Base-by-base conservation (phyloP, 2,329 filamentous ascomycete species). In the Thielaviopsis populi region DNA sequence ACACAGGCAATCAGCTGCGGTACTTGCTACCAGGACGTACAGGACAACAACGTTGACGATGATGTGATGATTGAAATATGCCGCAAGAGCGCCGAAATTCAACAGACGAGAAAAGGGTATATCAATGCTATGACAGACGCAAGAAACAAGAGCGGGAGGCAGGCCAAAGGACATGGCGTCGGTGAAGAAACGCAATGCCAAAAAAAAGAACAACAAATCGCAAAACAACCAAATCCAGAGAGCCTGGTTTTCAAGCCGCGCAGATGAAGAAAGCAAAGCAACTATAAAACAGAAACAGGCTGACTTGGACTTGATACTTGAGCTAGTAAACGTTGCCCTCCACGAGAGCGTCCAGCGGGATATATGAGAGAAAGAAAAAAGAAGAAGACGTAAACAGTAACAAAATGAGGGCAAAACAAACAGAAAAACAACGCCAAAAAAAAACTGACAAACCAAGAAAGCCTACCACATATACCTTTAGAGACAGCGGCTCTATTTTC, bases 21-120 rank as follows among this genome's bases (percentile, higher is more conserved):
- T 37, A 33, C 13, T 1, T 33, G 17, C 4, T 56, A 3, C 68
- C 73, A 69, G 69, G 68, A 70, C 68, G 68, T 54, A 27, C 30
- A 33, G 13, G 24, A 30, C 27, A 33, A 56, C 24, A 37, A 37
- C 33, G 33, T 37, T n/a, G 30, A 33, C 15, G 11, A 10, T 33
- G 53, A n/a, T n/a, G 22, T 30, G 17, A 56, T 56, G 15, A 56
- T 56, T 56, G 7, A 56, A n/a, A 56, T 37, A 37, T 24, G 30
- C 30, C 27, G 53, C 30, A 27, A 3, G n/a, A 15, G 46, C 11
- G n/a, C 53, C 27, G 7, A 27, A 4, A 30, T 19, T n/a, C 53
- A 56, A 19, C 3, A 37, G 15, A 27, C 33, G 13, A 37, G 30
- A 13, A 37, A 37, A 37, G 53, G 53, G 53, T 33, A 56, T 56